A percentile compares a stretch with the other conserved stretches of the same genome.
These are phyloP conservation scores for Telopea speciosissima DNA, from an alignment of 177 flowering plant species.

Conservation along the genomic window DNA sequence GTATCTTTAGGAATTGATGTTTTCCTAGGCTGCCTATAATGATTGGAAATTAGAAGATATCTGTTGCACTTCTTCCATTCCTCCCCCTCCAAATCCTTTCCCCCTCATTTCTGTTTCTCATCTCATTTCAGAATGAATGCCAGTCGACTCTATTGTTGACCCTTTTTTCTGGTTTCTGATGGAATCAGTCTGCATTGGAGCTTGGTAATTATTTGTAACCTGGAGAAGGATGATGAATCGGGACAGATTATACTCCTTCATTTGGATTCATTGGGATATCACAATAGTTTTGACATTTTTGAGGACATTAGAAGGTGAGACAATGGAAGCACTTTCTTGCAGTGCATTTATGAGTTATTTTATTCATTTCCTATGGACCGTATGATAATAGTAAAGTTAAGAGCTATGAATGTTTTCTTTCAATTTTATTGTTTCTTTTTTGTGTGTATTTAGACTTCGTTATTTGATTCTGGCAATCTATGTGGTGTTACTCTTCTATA, in stretches of 20 bases:
- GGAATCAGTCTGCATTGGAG: conserved; percentile 44
- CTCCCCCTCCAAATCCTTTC: neutral
- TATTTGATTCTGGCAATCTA: neutral
- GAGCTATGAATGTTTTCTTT: neutral
- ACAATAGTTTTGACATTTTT: conserved; percentile 52
- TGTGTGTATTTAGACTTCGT: neutral
- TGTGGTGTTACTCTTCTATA: no score
- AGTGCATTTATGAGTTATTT: neutral
- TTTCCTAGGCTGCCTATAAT: neutral
- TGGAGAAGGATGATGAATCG: conserved; percentile 62
- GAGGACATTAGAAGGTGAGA: conserved; percentile 57
- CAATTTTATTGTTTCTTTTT: neutral
- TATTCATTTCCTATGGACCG: neutral
- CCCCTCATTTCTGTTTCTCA: neutral
- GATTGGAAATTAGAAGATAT: neutral
- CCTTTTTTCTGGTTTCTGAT: neutral
- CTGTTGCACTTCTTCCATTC: neutral
- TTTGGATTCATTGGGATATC: conserved; percentile 78
- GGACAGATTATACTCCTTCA: conserved; percentile 84
- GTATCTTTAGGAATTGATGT: neutral
- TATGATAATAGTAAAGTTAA: neutral
- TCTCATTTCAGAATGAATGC: neutral
- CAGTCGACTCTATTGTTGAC: neutral
- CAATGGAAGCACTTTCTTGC: neutral
- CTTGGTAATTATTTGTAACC: conserved; percentile 78